A percentile compares a stretch with the other conserved stretches of the same genome.
Evolutionary conservation across 2,329 filamentous ascomycete genomes (phyloP).

Genomic region (Fusarium heterosporum): DNA sequence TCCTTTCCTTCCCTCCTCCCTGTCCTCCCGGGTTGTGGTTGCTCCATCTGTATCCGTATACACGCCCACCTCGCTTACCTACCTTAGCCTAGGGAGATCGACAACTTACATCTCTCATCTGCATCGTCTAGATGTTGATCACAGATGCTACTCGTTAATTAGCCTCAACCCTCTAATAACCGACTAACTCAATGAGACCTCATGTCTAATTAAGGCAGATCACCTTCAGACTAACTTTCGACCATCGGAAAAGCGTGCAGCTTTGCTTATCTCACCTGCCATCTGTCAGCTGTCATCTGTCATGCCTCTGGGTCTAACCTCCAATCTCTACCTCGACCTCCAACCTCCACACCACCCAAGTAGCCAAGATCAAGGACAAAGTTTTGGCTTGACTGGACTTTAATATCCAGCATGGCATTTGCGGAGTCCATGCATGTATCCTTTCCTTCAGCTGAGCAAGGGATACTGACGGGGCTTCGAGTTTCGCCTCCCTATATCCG

Average conservation of each 20-base stretch:
- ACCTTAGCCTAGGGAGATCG: slow-evolving; percentile 3
- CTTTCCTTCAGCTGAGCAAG: background rate
- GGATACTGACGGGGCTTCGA: background rate
- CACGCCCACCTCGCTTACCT: background rate
- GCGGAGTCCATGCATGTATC: background rate
- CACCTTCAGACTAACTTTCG: background rate
- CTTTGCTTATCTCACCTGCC: background rate
- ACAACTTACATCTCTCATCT: slow-evolving; percentile 9
- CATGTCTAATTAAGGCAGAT: slow-evolving; percentile 14
- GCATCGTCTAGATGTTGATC: background rate
- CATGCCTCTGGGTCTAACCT: background rate
- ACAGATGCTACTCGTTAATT: background rate
- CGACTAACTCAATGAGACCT: background rate
- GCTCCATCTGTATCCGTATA: background rate
- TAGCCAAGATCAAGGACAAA: background rate
- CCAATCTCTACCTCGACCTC: background rate
- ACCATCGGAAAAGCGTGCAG: background rate
- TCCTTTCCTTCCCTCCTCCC: background rate
- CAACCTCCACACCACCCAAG: background rate
- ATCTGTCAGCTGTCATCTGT: slow-evolving; percentile 15
- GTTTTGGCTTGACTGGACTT: background rate
- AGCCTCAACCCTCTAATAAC: background rate
- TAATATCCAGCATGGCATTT: background rate
- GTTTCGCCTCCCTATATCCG: background rate
- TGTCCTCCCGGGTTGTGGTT: background rate